phyloP scores from a whole-genome alignment of 1,284 basidiomycete species.

The Moniliella sp. region DNA sequence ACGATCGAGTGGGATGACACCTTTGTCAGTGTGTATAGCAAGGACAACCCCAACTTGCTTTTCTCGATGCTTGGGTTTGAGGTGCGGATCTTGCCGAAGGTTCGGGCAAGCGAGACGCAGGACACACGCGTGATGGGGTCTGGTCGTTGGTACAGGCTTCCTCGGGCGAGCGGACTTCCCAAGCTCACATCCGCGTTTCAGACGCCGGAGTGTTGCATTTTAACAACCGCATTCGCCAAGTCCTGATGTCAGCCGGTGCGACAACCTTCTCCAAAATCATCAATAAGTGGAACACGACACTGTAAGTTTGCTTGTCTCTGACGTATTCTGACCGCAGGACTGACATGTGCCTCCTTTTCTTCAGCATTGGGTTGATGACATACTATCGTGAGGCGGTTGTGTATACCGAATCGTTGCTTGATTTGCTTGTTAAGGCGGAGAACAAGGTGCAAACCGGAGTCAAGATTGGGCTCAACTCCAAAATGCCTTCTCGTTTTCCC shows the following conservation, averaged over 20 bases:
- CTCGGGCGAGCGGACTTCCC: conserved; percentile 90
- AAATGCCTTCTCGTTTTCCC: conserved; percentile 82
- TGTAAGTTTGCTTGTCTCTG: too few relatives aligned
- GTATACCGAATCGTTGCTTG: conserved; percentile 67
- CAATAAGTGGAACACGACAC: conserved; percentile 94
- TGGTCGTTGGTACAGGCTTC: conserved; percentile 83
- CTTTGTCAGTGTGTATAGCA: conserved; percentile 55
- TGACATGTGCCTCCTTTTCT: too few relatives aligned
- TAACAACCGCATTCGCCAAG: conserved; percentile 52
- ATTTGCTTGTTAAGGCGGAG: conserved; percentile 30
- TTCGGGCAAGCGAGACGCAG: conserved; percentile 76
- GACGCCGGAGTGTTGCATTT: conserved; percentile 55
- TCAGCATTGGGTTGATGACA: conserved; percentile 48
- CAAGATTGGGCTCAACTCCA: conserved; percentile 92
- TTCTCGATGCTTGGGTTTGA: conserved; percentile 99
- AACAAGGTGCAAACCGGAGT: conserved; percentile 62
- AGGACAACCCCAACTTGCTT: conserved; percentile 86
- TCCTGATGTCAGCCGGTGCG: conserved; percentile 93
- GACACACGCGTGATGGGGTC: conserved; percentile 89
- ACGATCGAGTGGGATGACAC: conserved; percentile 71
- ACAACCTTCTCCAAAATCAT: conserved; percentile 98
- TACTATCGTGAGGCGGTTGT: conserved; percentile 98
- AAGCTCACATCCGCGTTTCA: conserved; percentile 88
- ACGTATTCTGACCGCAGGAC: too few relatives aligned
- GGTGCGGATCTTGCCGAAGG: conserved; percentile 83